Evolutionary conservation across 2,329 filamentous ascomycete genomes (phyloP).

Genomic region (Helotiales sp.): DNA sequence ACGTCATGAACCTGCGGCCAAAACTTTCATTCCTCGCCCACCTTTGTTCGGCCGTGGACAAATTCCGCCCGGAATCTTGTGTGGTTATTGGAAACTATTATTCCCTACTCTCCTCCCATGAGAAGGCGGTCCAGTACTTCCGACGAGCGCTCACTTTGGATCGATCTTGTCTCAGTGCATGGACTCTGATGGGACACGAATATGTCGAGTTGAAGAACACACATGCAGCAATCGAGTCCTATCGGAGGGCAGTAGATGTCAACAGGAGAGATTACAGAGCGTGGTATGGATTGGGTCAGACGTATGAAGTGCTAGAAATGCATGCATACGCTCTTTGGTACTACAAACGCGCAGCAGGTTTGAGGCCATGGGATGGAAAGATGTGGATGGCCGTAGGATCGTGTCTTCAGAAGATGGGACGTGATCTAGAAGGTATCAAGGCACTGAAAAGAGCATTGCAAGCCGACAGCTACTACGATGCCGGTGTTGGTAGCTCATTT

Average conservation of each 20-base stretch:
- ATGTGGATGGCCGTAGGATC: conserved; percentile 98
- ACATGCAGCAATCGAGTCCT: conserved; percentile 95
- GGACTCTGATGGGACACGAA: conserved; percentile 99
- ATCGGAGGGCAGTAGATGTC: conserved; percentile 91
- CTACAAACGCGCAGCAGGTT: conserved; percentile 90
- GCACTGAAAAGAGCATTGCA: conserved; percentile 90
- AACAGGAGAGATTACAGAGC: conserved; percentile 96
- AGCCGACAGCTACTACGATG: conserved; percentile 85
- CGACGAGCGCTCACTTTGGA: conserved; percentile 89
- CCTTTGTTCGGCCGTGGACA: conserved; percentile 87
- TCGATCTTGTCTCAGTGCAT: conserved; percentile 87
- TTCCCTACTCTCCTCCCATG: conserved; percentile 89
- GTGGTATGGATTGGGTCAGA: conserved; percentile 96
- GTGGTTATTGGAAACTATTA: conserved; percentile 98
- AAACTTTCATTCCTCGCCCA: conserved; percentile 93
- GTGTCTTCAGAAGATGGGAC: conserved; percentile 87
- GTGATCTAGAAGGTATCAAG: conserved; percentile 89
- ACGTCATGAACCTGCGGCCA: conserved; percentile 85
- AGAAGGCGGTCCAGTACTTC: conserved; percentile 98
- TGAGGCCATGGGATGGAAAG: conserved; percentile 95
- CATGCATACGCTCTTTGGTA: conserved; percentile 97
- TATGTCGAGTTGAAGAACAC: conserved; percentile 99
- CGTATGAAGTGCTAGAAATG: conserved; percentile 98
- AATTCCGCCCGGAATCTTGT: conserved; percentile 95
- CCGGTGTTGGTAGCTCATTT: conserved; percentile 52